A percentile compares a stretch with the other conserved stretches of the same genome.
Evolutionary conservation across 75 land plant species (phyloP).

Genomic region (Pinus taeda): DNA sequence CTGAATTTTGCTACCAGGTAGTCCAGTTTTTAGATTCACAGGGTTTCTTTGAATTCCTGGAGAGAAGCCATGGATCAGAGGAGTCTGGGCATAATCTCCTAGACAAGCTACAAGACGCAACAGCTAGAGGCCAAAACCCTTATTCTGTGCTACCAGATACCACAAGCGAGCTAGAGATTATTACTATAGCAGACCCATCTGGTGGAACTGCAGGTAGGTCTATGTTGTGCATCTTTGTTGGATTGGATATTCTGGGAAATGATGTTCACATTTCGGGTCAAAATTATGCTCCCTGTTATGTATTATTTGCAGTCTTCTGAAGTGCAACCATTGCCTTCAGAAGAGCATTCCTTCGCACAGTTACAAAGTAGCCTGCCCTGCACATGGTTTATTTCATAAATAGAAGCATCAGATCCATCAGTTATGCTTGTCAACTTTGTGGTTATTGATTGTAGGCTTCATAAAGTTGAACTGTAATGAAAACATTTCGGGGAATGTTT

Average conservation of each 20-base stretch:
- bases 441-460: background rate
- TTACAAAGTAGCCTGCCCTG: background rate
- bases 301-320: background rate
- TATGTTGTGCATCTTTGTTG: background rate
- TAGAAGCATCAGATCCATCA: background rate
- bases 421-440: background rate
- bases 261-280: background rate
- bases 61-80: conserved; percentile 70
- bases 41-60: conserved; percentile 87
- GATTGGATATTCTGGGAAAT: background rate
- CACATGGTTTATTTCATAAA: background rate
- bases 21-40: conserved; percentile 81
- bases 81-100: conserved; percentile 68
- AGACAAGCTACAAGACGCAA: conserved; percentile 92
- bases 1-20: conserved; percentile 38
- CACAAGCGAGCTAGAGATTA: conserved; percentile 56
- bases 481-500: background rate
- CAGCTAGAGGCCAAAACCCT: conserved; percentile 74
- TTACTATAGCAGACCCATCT: conserved; percentile 66
- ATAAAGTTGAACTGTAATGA: background rate
- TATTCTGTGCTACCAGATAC: conserved; percentile 48
- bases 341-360: background rate
- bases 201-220: conserved; percentile 46
- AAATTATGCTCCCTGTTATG: background rate
- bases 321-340: background rate